phyloP scores from a whole-genome alignment of 225 moss, liverwort and hornwort species.

The Takakia lepidozioides region DNA sequence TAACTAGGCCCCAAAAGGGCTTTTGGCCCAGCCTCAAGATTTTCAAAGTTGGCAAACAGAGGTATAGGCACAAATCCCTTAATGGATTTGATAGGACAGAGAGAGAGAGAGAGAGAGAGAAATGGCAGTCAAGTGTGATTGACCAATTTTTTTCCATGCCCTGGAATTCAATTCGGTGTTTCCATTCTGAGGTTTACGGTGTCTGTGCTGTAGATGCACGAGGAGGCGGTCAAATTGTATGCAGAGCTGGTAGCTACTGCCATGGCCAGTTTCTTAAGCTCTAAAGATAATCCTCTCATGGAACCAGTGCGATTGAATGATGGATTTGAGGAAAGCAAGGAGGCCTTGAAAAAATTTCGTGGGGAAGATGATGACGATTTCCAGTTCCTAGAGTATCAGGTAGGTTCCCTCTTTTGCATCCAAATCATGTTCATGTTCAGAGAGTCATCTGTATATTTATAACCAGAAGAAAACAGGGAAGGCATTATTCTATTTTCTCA shows the following conservation, averaged over 20 bases:
- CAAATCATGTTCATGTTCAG: no score
- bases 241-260: slow-evolving; percentile 84
- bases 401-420: neutral
- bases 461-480: neutral
- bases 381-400: slow-evolving; percentile 90
- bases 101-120: no score
- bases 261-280: slow-evolving; percentile 85
- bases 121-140: no score
- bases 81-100: no score
- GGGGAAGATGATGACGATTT: slow-evolving; percentile 97
- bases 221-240: slow-evolving; percentile 82
- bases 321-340: slow-evolving; percentile 89
- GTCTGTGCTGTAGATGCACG: slow-evolving; percentile 41
- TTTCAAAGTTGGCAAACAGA: no score
- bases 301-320: slow-evolving; percentile 80
- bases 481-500: neutral
- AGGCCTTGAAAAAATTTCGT: slow-evolving; percentile 61
- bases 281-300: slow-evolving; percentile 68
- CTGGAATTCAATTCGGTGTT: no score
- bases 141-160: no score
- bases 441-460: no score
- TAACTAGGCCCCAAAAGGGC: no score
- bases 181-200: neutral
- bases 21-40: no score
- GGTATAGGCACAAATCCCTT: no score